Evolutionary conservation across 169 alveolate species (phyloP).

Genomic region (Plasmodium gonderi): DNA sequence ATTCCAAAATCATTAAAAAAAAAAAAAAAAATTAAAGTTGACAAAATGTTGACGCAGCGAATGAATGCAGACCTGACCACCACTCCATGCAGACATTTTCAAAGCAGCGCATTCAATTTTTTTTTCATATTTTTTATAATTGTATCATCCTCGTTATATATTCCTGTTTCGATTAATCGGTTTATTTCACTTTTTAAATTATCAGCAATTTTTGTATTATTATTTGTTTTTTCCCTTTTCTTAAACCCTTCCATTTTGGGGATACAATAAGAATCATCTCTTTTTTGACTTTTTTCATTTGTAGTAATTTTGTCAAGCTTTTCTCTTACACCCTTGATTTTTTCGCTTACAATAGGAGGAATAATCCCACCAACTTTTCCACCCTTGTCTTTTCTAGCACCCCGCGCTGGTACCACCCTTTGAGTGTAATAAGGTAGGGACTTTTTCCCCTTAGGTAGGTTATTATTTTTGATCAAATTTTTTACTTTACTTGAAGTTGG

Average conservation of each 20-base stretch:
- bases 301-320: not conserved
- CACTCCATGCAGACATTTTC: not conserved
- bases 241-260: not conserved
- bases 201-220: slow-evolving; percentile 2
- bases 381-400: not conserved
- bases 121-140: slow-evolving; percentile 51
- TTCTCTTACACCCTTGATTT: not conserved
- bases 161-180: slow-evolving; percentile 44
- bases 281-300: not conserved
- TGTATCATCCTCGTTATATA: slow-evolving; percentile 55
- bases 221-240: not conserved
- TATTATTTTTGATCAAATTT: not conserved
- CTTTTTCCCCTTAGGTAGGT: not conserved
- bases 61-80: not conserved
- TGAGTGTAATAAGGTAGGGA: too few relatives aligned
- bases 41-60: not conserved
- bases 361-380: too few relatives aligned
- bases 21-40: too few relatives aligned
- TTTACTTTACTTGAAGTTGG: too few relatives aligned
- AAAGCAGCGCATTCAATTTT: slow-evolving; percentile 4
- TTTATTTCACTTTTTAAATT: slow-evolving; percentile 58
- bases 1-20: too few relatives aligned
- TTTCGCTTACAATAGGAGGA: too few relatives aligned
- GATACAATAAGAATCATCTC: not conserved
- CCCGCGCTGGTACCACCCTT: not conserved